phyloP scores from a whole-genome alignment of 768 basidiomycete genomes.

The Pleurotus eryngii region DNA sequence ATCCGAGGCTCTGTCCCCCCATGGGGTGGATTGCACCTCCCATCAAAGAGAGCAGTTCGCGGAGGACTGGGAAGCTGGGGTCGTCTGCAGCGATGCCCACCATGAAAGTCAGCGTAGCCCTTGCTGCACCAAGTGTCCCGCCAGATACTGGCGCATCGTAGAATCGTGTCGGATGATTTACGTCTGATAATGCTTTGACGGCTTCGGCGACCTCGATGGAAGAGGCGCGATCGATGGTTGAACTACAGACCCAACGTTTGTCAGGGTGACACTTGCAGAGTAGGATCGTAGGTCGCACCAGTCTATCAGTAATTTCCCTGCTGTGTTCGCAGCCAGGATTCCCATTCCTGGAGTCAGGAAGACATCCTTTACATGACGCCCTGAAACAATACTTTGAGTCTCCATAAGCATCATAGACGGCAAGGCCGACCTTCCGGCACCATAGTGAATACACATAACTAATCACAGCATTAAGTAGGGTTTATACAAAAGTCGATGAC shows the following conservation, averaged over 20 bases:
- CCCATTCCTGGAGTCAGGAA: slow-evolving; percentile 31
- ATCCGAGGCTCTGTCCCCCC: slow-evolving; percentile 37
- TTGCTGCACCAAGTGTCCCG: slow-evolving; percentile 36
- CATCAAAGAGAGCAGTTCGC: slow-evolving; percentile 30
- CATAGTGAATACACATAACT: slow-evolving; percentile 39
- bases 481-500: neutral
- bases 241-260: slow-evolving; percentile 20
- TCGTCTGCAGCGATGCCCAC: slow-evolving; percentile 32
- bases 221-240: slow-evolving; percentile 39
- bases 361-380: slow-evolving; percentile 35
- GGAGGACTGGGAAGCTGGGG: slow-evolving; percentile 28
- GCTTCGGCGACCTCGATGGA: slow-evolving; percentile 29
- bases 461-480: neutral
- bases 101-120: slow-evolving; percentile 38
- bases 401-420: neutral
- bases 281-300: slow-evolving; percentile 23
- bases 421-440: slow-evolving; percentile 34
- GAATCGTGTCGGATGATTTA: slow-evolving; percentile 21
- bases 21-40: slow-evolving; percentile 33
- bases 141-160: slow-evolving; percentile 42
- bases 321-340: slow-evolving; percentile 30
- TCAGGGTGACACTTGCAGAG: neutral
- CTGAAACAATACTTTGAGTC: slow-evolving; percentile 14
- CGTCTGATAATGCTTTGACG: slow-evolving; percentile 17
- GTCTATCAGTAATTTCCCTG: slow-evolving; percentile 40